Conservation (phyloP, 495 filamentous ascomycete species). For the Penicillium tannophilum region DNA sequence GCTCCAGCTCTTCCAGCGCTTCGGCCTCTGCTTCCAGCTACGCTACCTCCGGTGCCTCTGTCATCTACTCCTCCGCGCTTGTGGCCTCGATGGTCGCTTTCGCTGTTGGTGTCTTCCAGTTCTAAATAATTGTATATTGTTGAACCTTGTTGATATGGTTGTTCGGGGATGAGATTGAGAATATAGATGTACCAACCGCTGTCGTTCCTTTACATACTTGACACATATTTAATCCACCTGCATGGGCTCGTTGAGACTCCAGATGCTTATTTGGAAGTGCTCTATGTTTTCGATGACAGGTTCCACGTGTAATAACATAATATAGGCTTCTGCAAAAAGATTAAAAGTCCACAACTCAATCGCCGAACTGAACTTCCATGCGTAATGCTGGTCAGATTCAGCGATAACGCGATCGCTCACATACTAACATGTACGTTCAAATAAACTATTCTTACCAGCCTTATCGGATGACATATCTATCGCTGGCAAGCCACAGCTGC, state of each 20-base stretch:
- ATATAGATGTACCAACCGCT: slow-evolving; percentile 15
- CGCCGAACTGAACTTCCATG: too few species aligned
- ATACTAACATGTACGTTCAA: neutral
- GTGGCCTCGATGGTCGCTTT: slow-evolving; percentile 24
- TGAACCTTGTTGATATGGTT: neutral
- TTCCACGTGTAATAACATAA: neutral
- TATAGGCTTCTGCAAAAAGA: too few species aligned
- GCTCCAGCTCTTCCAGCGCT: slow-evolving; percentile 11
- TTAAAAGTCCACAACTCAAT: too few species aligned
- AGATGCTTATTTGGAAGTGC: neutral
- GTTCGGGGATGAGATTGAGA: neutral
- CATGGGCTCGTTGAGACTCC: neutral
- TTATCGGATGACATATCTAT: neutral
- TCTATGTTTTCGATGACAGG: neutral
- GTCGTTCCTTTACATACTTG: slow-evolving; percentile 10
- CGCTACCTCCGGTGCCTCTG: slow-evolving; percentile 7
- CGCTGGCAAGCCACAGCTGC: neutral
- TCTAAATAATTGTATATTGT: slow-evolving; percentile 19
- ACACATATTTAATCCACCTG: slow-evolving; percentile 1
- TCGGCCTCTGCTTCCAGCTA: slow-evolving; percentile 6
- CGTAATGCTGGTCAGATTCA: too few species aligned
- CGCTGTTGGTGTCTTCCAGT: slow-evolving; percentile 26
- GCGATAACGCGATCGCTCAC: too few species aligned
- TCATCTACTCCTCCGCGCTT: slow-evolving; percentile 11
- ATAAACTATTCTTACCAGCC: neutral